Percentiles rank a stretch among this genome's conserved stretches.
phyloP scores from a whole-genome alignment of 2,329 filamentous ascomycete species.

The Ophiostoma sp. region DNA sequence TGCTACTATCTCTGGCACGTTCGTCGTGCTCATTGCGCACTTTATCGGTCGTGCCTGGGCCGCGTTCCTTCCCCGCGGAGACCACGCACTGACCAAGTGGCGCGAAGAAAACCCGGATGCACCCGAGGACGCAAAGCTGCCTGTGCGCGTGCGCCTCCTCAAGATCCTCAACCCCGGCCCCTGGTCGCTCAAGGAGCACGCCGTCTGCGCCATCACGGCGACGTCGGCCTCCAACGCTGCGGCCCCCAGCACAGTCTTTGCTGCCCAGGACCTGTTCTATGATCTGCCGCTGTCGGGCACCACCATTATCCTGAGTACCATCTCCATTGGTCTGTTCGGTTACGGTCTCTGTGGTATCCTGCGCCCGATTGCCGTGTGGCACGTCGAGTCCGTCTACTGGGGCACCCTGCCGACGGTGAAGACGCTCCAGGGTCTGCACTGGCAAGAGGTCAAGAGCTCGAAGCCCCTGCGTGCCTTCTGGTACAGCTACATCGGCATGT shows the following conservation, averaged over 20 bases:
- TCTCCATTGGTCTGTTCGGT: slow-evolving; percentile 52
- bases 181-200: slow-evolving; percentile 53
- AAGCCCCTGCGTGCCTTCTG: slow-evolving; percentile 50
- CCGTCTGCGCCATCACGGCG: slow-evolving; percentile 49
- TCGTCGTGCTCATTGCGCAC: slow-evolving; percentile 53
- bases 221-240: slow-evolving; percentile 48
- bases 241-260: slow-evolving; percentile 40
- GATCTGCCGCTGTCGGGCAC: slow-evolving; percentile 40
- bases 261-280: slow-evolving; percentile 49
- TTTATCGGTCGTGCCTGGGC: slow-evolving; percentile 49
- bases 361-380: slow-evolving; percentile 51
- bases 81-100: slow-evolving; percentile 45
- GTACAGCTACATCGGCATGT: slow-evolving; percentile 41
- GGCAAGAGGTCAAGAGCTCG: slow-evolving; percentile 45
- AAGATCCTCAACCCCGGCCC: slow-evolving; percentile 47
- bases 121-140: slow-evolving; percentile 39
- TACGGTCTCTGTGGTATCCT: slow-evolving; percentile 50
- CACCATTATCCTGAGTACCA: slow-evolving; percentile 45
- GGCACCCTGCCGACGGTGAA: slow-evolving; percentile 48
- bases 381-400: slow-evolving; percentile 54
- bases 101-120: slow-evolving; percentile 30
- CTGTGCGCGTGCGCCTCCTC: slow-evolving; percentile 38
- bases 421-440: slow-evolving; percentile 50
- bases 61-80: slow-evolving; percentile 46
- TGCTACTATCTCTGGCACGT: slow-evolving; percentile 46